Evolutionary conservation across 495 filamentous ascomycete species (phyloP), one percentile per base, ranked within the genome.

Genomic region (Aspergillus sclerotioniger): DNA sequence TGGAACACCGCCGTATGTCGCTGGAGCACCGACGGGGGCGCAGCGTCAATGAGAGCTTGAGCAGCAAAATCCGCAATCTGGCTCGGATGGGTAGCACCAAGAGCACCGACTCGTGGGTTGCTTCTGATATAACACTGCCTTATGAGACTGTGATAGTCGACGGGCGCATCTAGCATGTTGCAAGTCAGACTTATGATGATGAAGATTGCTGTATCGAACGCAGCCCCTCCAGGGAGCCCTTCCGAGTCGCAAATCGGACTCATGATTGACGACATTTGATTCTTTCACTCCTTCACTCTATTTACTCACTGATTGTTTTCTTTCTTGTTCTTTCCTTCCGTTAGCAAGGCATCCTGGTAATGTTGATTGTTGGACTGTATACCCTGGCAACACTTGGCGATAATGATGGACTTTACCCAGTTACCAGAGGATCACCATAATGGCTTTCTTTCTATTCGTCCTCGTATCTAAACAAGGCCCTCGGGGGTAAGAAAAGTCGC

Each of bases 1-100:
- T 56, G 31, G 63, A 56, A 8, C 61, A 62, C 28, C 71, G 72
- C 8, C 71, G 77, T 9, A 73, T 63, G 68, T 80, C 84, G 0
- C 76, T 78, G 45, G 79, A 82, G 39, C 87, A 90, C 73, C 79
- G 75, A 57, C 82, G 89, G 17, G 87, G 87, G 2, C 77, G 85
- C 29, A 90, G 85, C 70, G 81, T 80, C 56, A 83, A 78, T 35
- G 87, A 90, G 61, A 88, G 85, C 53, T 78, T 89, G 52, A 74
- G 81, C 21, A 80, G 78, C 16, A 84, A 87, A 33, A 76, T 91
- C 67, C 80, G 82, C 56, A 85, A 86, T 13, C 76, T 88, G 8
- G 86, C 88, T 0, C 81, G 88, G 15, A 84, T 90, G 76, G 80
- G 87, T 16, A 87, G 84, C n/a, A 87, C 82, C 67, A 82, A 87